Evolutionary conservation across 441 rosid species (phyloP).

Genomic region (Arabidopsis lyrata): DNA sequence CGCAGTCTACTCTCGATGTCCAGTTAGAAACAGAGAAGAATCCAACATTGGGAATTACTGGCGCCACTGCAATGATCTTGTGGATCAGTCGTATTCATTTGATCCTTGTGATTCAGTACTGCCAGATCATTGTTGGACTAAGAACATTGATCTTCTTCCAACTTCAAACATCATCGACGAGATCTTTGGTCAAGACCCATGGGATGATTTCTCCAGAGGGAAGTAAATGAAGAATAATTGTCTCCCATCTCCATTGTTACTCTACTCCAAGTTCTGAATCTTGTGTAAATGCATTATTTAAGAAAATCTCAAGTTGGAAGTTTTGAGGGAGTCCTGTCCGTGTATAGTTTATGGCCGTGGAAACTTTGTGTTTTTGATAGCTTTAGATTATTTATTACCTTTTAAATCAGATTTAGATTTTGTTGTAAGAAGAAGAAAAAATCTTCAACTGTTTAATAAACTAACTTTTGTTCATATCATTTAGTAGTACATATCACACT

Average conservation of each 20-base stretch:
- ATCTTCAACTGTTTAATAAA: conserved; percentile 44
- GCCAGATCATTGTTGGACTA: conserved; percentile 65
- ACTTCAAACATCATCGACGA: conserved; percentile 65
- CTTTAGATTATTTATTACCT: conserved; percentile 18
- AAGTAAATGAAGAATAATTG: conserved; percentile 36
- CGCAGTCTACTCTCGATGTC: conserved; percentile 40
- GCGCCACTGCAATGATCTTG: conserved; percentile 47
- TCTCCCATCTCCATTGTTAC: conserved; percentile 19
- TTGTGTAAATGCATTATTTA: conserved; percentile 38
- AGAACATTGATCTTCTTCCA: conserved; percentile 60
- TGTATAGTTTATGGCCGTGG: conserved; percentile 31
- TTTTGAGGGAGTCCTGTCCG: conserved; percentile 17
- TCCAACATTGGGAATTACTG: conserved; percentile 42
- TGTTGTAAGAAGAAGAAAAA: conserved; percentile 41
- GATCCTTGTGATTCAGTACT: conserved; percentile 55
- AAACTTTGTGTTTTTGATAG: conserved; percentile 25
- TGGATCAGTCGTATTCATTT: conserved; percentile 52
- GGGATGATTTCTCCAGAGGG: conserved; percentile 45
- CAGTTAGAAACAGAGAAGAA: conserved; percentile 46
- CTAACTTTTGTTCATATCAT: conserved; percentile 28
- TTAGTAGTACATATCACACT: not conserved
- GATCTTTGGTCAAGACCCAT: conserved; percentile 59
- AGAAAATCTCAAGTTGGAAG: conserved; percentile 23
- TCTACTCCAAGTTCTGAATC: conserved; percentile 20
- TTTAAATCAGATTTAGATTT: conserved; percentile 33